A percentile compares a stretch with the other conserved stretches of the same genome.
These are phyloP conservation scores for Thielaviopsis euricoi DNA, from an alignment of 2,329 filamentous ascomycete genomes.

Conservation along the genomic window DNA sequence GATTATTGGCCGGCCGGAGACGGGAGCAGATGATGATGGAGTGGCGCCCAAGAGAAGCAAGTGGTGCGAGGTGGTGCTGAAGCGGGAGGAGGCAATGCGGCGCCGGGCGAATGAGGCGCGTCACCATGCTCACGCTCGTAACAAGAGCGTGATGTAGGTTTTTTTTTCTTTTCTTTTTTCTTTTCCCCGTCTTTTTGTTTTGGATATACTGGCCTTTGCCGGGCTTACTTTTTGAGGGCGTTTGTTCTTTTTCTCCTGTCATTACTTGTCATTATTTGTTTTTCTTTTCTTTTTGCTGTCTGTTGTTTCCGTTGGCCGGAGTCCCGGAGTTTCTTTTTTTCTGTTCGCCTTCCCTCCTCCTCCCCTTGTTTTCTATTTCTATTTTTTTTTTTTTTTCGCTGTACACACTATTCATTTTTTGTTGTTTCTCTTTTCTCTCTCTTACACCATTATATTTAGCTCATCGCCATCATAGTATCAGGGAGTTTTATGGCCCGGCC, in stretches of 20 bases:
- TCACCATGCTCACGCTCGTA: constrained; percentile 31
- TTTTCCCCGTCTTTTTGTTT: not conserved
- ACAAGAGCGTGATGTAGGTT: constrained; percentile 38
- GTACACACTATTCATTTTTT: not conserved
- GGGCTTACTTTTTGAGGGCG: not conserved
- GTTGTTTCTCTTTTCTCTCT: too few species aligned
- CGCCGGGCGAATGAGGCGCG: constrained; percentile 35
- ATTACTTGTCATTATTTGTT: too few species aligned
- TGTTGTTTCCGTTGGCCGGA: not conserved
- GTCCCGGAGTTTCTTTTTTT: not conserved
- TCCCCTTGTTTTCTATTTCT: not conserved
- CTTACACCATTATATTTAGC: not conserved
- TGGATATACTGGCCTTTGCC: not conserved
- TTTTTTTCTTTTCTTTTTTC: not conserved
- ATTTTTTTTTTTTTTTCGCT: not conserved
- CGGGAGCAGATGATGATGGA: constrained; percentile 28
- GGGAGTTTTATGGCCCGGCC: not conserved
- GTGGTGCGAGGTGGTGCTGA: constrained; percentile 53
- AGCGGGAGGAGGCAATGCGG: constrained; percentile 43
- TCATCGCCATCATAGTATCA: not conserved
- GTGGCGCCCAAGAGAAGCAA: constrained; percentile 31
- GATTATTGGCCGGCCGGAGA: constrained; percentile 39
- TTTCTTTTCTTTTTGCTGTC: constrained; percentile 6
- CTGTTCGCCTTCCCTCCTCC: too few species aligned
- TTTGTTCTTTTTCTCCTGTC: constrained; percentile 13